A percentile compares a stretch with the other conserved stretches of the same genome.
Evolutionary conservation across 169 alveolate genomes (phyloP).

Genomic region (Plasmodium cynomolgi): DNA sequence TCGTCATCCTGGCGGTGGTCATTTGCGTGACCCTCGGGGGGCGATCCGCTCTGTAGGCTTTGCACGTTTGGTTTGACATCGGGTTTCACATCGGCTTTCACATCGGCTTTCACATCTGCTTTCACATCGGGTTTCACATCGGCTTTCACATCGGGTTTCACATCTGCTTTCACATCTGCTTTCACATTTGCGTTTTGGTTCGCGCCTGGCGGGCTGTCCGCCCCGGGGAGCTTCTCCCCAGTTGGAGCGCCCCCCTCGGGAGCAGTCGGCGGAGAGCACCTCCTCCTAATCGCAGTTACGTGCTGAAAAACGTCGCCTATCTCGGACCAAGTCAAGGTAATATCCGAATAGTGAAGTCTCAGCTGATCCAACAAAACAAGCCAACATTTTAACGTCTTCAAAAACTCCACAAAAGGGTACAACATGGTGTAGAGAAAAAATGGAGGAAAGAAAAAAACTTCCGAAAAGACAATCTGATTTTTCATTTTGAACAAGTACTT

Average conservation of each 20-base stretch:
- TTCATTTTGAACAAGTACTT: constrained; percentile 53
- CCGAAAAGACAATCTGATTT: constrained; percentile 27
- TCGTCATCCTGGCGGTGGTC: background rate
- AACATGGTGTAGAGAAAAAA: constrained; percentile 16
- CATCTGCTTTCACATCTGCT: background rate
- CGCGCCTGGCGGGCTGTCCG: background rate
- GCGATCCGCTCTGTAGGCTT: background rate
- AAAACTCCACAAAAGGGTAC: constrained; percentile 30
- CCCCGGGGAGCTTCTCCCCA: background rate
- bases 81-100: background rate
- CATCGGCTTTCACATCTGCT: background rate
- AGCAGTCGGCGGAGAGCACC: background rate
- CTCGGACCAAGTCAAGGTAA: background rate
- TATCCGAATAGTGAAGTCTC: constrained; percentile 22
- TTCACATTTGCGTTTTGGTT: background rate
- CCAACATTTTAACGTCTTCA: constrained; percentile 47
- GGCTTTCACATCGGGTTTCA: background rate
- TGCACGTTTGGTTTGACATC: background rate
- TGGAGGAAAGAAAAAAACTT: constrained; percentile 48
- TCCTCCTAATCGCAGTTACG: constrained; percentile 33
- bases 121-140: background rate
- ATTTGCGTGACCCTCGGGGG: background rate
- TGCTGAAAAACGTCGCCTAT: constrained; percentile 60
- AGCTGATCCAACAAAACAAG: constrained; percentile 8
- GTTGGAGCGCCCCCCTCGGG: no score